A percentile compares a stretch with the other conserved stretches of the same genome.
Evolutionary conservation across 2,329 filamentous ascomycete genomes (phyloP).

Genomic region (Blumeriella jaapii): DNA sequence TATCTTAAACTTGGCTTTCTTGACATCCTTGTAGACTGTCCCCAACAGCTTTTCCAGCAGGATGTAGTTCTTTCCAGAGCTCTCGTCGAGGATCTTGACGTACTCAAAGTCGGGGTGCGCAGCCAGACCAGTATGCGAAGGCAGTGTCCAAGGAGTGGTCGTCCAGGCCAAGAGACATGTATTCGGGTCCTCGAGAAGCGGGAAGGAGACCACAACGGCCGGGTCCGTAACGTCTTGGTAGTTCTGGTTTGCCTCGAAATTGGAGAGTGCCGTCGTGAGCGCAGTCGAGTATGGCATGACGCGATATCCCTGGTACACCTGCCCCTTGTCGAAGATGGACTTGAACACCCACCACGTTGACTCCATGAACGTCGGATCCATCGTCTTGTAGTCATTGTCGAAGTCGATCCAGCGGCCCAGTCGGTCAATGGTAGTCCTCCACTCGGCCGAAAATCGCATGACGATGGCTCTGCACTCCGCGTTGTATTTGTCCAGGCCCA

Average conservation of each 20-base stretch:
- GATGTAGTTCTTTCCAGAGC: conserved; percentile 72
- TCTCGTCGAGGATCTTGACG: conserved; percentile 74
- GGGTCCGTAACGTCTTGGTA: conserved; percentile 91
- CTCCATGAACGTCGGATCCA: conserved; percentile 95
- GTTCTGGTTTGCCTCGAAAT: conserved; percentile 90
- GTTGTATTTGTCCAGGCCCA: conserved; percentile 85
- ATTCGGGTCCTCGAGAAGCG: conserved; percentile 64
- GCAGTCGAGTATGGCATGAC: conserved; percentile 95
- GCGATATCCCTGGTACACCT: conserved; percentile 80
- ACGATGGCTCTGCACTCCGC: conserved; percentile 85
- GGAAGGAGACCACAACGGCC: conserved; percentile 79
- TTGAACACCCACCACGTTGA: conserved; percentile 96
- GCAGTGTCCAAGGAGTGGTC: conserved; percentile 79
- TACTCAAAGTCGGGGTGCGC: conserved; percentile 79
- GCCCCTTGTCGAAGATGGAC: conserved; percentile 77
- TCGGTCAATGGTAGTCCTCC: conserved; percentile 78
- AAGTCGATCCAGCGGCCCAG: conserved; percentile 96
- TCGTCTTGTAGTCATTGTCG: conserved; percentile 96
- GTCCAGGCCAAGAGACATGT: conserved; percentile 79
- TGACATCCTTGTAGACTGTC: conserved; percentile 86
- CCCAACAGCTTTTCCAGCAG: conserved; percentile 70
- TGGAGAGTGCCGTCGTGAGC: conserved; percentile 78
- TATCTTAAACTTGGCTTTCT: conserved; percentile 87
- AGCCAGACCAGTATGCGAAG: conserved; percentile 67
- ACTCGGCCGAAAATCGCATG: conserved; percentile 80